These are phyloP conservation scores for Epichloe baconii DNA, from an alignment of 2,329 filamentous ascomycete genomes.

Conservation along the genomic window DNA sequence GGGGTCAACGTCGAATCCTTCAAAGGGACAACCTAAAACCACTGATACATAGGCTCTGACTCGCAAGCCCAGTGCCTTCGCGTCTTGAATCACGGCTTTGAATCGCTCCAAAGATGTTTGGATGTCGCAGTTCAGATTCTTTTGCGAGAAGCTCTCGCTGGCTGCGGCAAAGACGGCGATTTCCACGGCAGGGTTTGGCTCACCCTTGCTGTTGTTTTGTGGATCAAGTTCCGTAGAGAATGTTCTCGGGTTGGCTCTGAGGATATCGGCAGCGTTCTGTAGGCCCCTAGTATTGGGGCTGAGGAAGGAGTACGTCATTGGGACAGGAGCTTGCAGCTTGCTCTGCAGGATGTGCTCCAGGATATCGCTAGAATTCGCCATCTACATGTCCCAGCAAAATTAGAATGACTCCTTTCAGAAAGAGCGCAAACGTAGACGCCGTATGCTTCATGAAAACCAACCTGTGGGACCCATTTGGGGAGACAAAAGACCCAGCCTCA, in stretches of 20 bases:
- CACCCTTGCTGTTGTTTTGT: slow-evolving; percentile 21
- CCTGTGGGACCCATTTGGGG: slow-evolving; percentile 75
- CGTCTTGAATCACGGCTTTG: slow-evolving; percentile 53
- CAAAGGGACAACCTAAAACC: slow-evolving; percentile 68
- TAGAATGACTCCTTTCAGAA: neutral
- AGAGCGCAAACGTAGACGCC: neutral
- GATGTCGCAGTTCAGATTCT: slow-evolving; percentile 73
- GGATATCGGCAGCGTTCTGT: slow-evolving; percentile 43
- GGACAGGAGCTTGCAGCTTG: slow-evolving; percentile 37
- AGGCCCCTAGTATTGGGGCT: slow-evolving; percentile 66
- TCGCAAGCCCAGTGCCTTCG: slow-evolving; percentile 50
- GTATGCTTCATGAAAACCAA: slow-evolving; percentile 19
- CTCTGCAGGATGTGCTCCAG: slow-evolving; percentile 52
- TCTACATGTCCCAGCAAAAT: slow-evolving; percentile 31
- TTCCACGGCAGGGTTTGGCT: slow-evolving; percentile 43
- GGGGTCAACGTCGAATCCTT: slow-evolving; percentile 51
- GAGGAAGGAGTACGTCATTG: slow-evolving; percentile 67
- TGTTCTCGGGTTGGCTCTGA: slow-evolving; percentile 36
- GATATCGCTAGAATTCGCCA: slow-evolving; percentile 67
- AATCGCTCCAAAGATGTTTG: slow-evolving; percentile 60
- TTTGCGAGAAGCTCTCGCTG: slow-evolving; percentile 66
- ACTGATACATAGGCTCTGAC: slow-evolving; percentile 73
- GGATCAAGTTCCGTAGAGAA: slow-evolving; percentile 38
- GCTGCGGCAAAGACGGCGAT: slow-evolving; percentile 73
- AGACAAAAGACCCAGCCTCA: slow-evolving; percentile 67